Evolutionary conservation across 2,329 filamentous ascomycete genomes (phyloP), one percentile per base, ranked within the genome.

Genomic region (Exophiala calicioides): DNA sequence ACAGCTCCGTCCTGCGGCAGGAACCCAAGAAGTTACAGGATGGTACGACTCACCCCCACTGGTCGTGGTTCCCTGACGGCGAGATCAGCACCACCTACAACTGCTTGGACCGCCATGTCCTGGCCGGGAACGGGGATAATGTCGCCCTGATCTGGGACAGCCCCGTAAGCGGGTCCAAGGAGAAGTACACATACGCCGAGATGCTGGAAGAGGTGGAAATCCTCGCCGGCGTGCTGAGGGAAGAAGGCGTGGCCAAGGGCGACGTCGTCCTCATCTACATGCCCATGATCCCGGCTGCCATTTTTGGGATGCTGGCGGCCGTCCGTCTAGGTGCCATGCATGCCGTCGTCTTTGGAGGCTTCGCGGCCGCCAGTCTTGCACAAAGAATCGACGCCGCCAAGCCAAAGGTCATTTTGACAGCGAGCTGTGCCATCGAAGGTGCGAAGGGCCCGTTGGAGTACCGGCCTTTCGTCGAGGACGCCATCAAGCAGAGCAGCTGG

Each of bases 251-350:
- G 4, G 76, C 76, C 57, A 88, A 80, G 66, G 90, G 90, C 1
- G 88, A 96, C 70, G 85, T 93, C 1, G 88, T 96, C 4, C 77
- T 96, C 54, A 80, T 96, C 20, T 97, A 96, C 68, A 95, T 96
- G 90, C 90, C 90, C 44, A 96, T 96, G 90, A 88, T 96, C 32
- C 90, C 91, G 1, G 84, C 88, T 0, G 87, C 90, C 1, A 66
- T 95, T n/a, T 82, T 94, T 52, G 90, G 86, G 7, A 89, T 93
- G 55, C 80, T 96, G 3, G 90, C 91, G 18, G 80, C 86, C 49
- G 82, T 82, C 51, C 81, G 90, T 7, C 75, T 96, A 1, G 91
- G 90, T 8, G 91, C 90, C 12, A 82, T 96, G 41, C 91, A 97
- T 64, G 84, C 88, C 3, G 88, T 95, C 3, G 91, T 97, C 3